Base-by-base conservation (phyloP, 2,329 filamentous ascomycete genomes). In the Trichoderma simmonsii region DNA sequence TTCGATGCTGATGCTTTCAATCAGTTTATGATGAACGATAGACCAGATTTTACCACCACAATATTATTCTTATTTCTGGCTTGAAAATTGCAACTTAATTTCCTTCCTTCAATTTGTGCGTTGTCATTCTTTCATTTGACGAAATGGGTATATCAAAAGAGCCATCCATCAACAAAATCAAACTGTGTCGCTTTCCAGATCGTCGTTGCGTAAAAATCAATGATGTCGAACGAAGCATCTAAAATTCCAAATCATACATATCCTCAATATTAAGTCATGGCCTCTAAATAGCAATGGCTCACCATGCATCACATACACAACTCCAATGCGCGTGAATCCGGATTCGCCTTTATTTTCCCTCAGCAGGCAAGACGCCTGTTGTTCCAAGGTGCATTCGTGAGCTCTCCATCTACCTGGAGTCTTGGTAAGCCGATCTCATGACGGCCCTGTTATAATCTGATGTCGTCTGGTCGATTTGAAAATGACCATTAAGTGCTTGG, bases 391-490 rank as follows among this genome's bases (percentile, higher is more conserved):
- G 28, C 39, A 18, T 26, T 21, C 18, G 34, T 30, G 24, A 39
- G 21, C 48, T n/a, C 43, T 62, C 71, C 24, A 48, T 71, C 74
- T 74, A 77, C 62, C 73, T 75, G 70, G 76, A 78, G 26, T 77
- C 77, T 48, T 79, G 76, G 60, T 80, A 78, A 2, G 81, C 81
- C 8, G 78, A 77, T 61, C 81, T 76, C 18, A 82, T 75, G 63
- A 82, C 79, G 3, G 81, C 78, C 12, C 80, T 78, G 67, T 83
- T 78, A 51, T 82, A 83, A 63, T 71, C 80, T 36, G 78, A 78
- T 7, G 81, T 78, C 3, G 79, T 79, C 62, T 78, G 76, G 26
- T 82, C 79, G 69, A 80, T 78, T 62, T 79, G 79, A 26, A 78
- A 80, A 28, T 75, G 77, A 15, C 75, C 75, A n/a, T 65, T 70